Evolutionary conservation across 176 grass and related monocot species (phyloP), one percentile per base, ranked within the genome.

Genomic region (Dactylis glomerata): DNA sequence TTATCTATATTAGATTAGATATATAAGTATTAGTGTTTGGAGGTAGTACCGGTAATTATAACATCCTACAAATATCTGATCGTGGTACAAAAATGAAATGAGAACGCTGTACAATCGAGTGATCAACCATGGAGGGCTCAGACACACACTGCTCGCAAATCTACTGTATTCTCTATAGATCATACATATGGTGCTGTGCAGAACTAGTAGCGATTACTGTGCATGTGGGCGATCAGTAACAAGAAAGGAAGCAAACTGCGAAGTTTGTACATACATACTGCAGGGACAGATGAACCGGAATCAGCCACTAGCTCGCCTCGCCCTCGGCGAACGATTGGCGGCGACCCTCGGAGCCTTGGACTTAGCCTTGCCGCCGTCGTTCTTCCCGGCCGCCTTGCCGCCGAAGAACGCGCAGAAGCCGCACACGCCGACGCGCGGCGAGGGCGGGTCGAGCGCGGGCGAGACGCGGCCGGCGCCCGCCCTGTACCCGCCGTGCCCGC

Each of bases 381-480:
- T 16, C 40, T 32, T 67, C 58, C 68, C 44, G 52, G 14, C 17
- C 55, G 44, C 14, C 42, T 13, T 38, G 31, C 34, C 73, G 61
- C 81, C 59, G 67, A 97, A 97, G 80, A 90, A 79, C 9, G 50
- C 74, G 80, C 94, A 97, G 94, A 92, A 92, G 76, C 94, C 90
- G 68, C 94, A 97, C 13, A 85, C 72, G 37, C 77, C 87, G 62
- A 97, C 87, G 69, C 88, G 90, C 6, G 94, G 92, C 23, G 94
- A 97, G 41, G 94, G 94, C 56, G 92, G 94, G 82, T 97, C 94
- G 38, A 92, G 7, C 37, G 94, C 87, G 2, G 92, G 94, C 51
- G 87, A 65, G n/a, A 92, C 90, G 69, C 80, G 76, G 23, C 92
- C 92, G 5, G 79, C 23, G 7, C 24, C 17, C 12, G 89, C 71